Evolutionary conservation across 2,329 filamentous ascomycete genomes (phyloP).

Genomic region (Myriosclerotinia curreyana): DNA sequence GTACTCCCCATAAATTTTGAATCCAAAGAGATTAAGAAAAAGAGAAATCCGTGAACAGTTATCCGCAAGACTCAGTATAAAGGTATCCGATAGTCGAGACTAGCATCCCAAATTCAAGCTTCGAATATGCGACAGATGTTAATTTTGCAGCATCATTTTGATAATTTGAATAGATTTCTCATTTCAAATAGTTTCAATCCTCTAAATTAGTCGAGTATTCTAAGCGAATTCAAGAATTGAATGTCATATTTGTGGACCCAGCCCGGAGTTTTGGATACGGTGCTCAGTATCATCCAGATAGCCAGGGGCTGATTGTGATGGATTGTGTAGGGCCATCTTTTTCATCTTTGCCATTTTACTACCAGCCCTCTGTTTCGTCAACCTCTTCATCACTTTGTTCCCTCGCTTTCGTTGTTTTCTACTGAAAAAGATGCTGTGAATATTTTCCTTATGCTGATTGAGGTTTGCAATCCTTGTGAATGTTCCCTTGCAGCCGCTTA

Average conservation of each 20-base stretch:
- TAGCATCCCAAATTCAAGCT: too few species aligned
- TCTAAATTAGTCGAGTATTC: too few species aligned
- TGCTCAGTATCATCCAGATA: too few species aligned
- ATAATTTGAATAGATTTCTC: too few species aligned
- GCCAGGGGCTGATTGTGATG: too few species aligned
- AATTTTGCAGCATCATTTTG: too few species aligned
- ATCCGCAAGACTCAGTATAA: neutral
- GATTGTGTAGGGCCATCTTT: neutral
- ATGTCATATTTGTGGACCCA: too few species aligned
- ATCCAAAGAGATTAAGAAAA: neutral
- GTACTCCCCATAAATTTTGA: neutral
- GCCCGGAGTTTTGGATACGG: too few species aligned
- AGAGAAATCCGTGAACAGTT: neutral
- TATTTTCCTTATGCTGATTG: conserved; percentile 24
- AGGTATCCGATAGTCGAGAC: too few species aligned
- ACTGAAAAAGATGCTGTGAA: accelerated
- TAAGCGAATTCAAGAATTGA: too few species aligned
- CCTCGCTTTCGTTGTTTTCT: neutral
- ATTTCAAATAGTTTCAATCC: too few species aligned
- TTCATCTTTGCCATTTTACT: neutral
- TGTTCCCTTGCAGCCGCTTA: conserved; percentile 27
- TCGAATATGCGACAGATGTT: too few species aligned
- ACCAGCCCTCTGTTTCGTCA: neutral
- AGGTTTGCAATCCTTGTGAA: conserved; percentile 35
- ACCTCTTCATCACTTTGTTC: neutral